phyloP scores from a whole-genome alignment of 805 yeast species.

The Yarrowia sp. region DNA sequence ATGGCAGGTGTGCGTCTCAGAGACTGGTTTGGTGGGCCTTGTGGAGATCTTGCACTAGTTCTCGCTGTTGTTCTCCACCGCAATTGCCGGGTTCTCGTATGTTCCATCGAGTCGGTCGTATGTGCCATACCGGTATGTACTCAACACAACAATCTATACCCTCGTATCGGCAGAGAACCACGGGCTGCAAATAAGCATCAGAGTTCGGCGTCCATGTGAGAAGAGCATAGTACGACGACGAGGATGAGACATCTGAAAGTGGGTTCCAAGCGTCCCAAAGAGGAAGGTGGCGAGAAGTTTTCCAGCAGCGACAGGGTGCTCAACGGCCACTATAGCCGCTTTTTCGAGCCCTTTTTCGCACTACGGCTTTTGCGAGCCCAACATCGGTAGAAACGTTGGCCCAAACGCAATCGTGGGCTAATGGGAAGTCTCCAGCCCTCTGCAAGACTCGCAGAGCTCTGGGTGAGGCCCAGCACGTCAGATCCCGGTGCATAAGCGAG shows the following conservation, averaged over 20 bases:
- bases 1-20: neutral
- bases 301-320: no score
- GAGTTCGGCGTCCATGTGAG: neutral
- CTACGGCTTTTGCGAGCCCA: no score
- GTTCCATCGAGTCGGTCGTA: no score
- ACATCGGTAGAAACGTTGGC: no score
- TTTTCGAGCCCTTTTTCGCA: neutral
- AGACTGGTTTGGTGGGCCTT: no score
- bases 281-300: slow-evolving; percentile 3
- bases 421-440: no score
- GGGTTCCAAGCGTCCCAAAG: slow-evolving; percentile 1
- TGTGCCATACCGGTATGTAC: no score
- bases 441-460: no score
- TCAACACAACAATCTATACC: no score
- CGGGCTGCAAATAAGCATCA: neutral
- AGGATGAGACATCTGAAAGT: slow-evolving; percentile 2
- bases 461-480: neutral
- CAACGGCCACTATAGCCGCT: no score
- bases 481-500: slow-evolving; percentile 7
- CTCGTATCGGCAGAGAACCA: no score
- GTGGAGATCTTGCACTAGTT: neutral
- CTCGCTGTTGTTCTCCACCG: neutral
- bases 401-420: no score
- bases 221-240: neutral
- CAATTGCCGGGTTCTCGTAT: neutral